Evolutionary conservation across 768 basidiomycete genomes (phyloP).

Genomic region (Tephrocybe rancida): DNA sequence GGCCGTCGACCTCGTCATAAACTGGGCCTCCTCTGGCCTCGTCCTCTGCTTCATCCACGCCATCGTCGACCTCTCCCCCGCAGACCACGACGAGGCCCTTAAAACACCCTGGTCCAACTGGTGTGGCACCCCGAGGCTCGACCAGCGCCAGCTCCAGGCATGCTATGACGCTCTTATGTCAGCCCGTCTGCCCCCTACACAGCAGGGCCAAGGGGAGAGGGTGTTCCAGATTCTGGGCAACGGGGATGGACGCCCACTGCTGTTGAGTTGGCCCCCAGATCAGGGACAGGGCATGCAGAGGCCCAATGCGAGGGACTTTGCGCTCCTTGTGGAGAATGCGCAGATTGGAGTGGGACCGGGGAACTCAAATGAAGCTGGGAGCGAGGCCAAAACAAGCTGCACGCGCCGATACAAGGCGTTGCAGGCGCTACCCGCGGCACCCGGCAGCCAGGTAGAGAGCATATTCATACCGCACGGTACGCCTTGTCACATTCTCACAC

Average conservation of each 20-base stretch:
- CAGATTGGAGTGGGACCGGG: constrained; percentile 51
- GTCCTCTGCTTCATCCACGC: constrained; percentile 91
- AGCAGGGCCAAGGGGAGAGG: constrained; percentile 51
- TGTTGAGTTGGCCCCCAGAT: constrained; percentile 82
- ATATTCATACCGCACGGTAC: constrained; percentile 90
- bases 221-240: constrained; percentile 83
- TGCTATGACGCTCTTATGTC: constrained; percentile 62
- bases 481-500: constrained; percentile 27
- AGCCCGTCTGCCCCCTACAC: constrained; percentile 44
- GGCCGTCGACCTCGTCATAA: constrained; percentile 88
- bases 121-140: constrained; percentile 79
- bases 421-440: constrained; percentile 60
- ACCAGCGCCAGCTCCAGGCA: constrained; percentile 54
- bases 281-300: constrained; percentile 35
- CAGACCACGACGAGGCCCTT: constrained; percentile 72
- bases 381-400: constrained; percentile 84
- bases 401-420: constrained; percentile 81
- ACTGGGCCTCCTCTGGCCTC: constrained; percentile 85
- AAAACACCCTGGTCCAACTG: constrained; percentile 86
- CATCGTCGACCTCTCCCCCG: constrained; percentile 66
- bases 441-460: constrained; percentile 74
- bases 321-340: constrained; percentile 68
- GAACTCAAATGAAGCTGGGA: too few species aligned
- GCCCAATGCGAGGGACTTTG: constrained; percentile 48
- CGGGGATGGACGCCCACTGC: constrained; percentile 53